These are phyloP conservation scores for Orbilia quercus DNA, from an alignment of 2,329 filamentous ascomycete genomes.

Conservation along the genomic window DNA sequence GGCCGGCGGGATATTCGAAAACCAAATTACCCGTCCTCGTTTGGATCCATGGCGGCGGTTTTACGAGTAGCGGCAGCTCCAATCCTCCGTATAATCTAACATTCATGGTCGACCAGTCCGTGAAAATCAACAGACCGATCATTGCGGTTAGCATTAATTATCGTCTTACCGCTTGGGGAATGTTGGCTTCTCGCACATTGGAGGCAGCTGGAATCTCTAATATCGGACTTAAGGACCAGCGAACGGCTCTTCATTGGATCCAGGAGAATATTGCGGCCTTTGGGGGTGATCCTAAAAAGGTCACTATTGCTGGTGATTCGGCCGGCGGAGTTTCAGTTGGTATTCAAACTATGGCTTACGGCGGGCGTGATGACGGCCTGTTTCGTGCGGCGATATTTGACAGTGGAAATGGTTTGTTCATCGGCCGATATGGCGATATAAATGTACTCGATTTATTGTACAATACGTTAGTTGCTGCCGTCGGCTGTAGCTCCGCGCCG, in stretches of 20 bases:
- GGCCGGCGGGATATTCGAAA: constrained; percentile 53
- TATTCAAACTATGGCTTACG: constrained; percentile 68
- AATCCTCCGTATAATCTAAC: constrained; percentile 73
- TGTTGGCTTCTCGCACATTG: constrained; percentile 66
- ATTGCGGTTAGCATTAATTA: constrained; percentile 70
- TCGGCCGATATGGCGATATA: too few species aligned
- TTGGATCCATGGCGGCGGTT: constrained; percentile 66
- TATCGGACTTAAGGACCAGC: constrained; percentile 74
- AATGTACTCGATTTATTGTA: constrained; percentile 72
- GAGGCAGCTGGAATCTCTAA: constrained; percentile 67
- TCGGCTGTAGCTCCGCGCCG: constrained; percentile 69
- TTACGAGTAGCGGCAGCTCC: constrained; percentile 66
- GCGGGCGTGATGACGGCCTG: constrained; percentile 68
- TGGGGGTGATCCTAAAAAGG: constrained; percentile 70
- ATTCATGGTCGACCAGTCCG: constrained; percentile 69
- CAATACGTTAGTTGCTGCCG: constrained; percentile 71
- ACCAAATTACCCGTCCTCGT: constrained; percentile 60
- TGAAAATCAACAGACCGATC: constrained; percentile 68
- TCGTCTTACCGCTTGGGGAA: constrained; percentile 68
- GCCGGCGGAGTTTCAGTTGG: constrained; percentile 68
- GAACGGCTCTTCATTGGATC: constrained; percentile 71
- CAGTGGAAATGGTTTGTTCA: too few species aligned
- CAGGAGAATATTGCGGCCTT: constrained; percentile 70
- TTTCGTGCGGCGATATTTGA: constrained; percentile 69
- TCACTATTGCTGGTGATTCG: constrained; percentile 75